These are phyloP conservation scores for Peniophora sp. DNA, from an alignment of 1,284 basidiomycete species.

Conservation along the genomic window DNA sequence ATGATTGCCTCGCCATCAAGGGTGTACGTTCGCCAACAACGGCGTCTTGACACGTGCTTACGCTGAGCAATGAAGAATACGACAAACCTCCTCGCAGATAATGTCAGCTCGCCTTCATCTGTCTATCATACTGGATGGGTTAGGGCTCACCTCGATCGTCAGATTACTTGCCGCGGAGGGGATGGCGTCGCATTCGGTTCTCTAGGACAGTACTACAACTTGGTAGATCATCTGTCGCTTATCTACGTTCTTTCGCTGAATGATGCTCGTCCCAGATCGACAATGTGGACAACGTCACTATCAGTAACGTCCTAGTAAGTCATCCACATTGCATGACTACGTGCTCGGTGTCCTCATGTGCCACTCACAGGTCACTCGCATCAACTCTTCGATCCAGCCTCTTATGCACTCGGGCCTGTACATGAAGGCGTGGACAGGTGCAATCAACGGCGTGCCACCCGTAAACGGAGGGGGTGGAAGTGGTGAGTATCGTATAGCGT, in stretches of 20 bases:
- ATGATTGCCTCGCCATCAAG: slow-evolving; percentile 64
- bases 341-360: neutral
- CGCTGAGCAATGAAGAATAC: slow-evolving; percentile 35
- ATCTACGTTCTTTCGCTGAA: neutral
- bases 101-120: slow-evolving; percentile 12
- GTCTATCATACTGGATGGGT: no score
- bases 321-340: neutral
- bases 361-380: slow-evolving; percentile 31
- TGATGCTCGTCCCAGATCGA: slow-evolving; percentile 30
- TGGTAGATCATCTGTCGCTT: slow-evolving; percentile 28
- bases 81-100: slow-evolving; percentile 41
- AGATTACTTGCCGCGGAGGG: slow-evolving; percentile 47
- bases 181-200: slow-evolving; percentile 61
- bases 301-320: slow-evolving; percentile 41
- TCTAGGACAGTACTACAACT: slow-evolving; percentile 49
- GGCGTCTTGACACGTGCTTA: neutral
- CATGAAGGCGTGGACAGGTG: slow-evolving; percentile 58
- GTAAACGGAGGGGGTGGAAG: slow-evolving; percentile 56
- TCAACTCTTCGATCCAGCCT: slow-evolving; percentile 42
- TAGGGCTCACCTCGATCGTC: no score
- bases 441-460: slow-evolving; percentile 47
- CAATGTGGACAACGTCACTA: slow-evolving; percentile 45
- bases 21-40: slow-evolving; percentile 31
- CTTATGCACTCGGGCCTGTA: slow-evolving; percentile 48
- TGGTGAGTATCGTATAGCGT: no score